phyloP scores from a whole-genome alignment of 805 yeast species.

The Saccharomyces mikatae region DNA sequence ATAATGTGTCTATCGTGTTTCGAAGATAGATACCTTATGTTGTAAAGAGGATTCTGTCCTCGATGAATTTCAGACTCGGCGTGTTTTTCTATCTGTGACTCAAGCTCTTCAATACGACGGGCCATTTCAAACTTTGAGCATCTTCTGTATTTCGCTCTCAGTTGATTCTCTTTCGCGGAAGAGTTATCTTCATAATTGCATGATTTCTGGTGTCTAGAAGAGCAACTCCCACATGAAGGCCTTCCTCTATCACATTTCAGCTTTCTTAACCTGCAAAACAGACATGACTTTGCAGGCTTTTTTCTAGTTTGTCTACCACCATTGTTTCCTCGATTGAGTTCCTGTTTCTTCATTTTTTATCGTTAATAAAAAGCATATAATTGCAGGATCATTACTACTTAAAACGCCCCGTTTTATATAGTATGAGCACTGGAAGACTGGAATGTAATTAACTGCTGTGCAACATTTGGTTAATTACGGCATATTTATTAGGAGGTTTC shows the following conservation, averaged over 20 bases:
- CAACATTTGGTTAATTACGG: background rate
- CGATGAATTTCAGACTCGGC: background rate
- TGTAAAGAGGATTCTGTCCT: conserved; percentile 1
- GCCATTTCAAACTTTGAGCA: conserved; percentile 1
- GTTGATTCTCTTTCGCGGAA: background rate
- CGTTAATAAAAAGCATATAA: background rate
- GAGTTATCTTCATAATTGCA: background rate
- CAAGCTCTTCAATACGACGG: conserved; percentile 1
- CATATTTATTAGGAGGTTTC: background rate
- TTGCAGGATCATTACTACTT: background rate
- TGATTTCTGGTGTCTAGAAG: background rate
- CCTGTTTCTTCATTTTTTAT: background rate
- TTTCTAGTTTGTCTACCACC: background rate
- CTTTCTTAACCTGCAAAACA: background rate
- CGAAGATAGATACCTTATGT: conserved; percentile 1
- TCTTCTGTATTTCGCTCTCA: background rate
- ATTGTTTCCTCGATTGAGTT: background rate
- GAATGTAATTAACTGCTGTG: background rate
- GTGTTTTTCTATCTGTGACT: background rate
- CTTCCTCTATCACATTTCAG: background rate
- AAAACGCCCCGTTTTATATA: background rate
- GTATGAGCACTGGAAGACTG: background rate
- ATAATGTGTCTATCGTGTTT: conserved; percentile 3
- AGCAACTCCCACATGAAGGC: background rate
- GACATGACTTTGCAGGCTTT: conserved; percentile 3